Conservation (phyloP, 768 basidiomycete species). For the Mycena epipterygia region DNA sequence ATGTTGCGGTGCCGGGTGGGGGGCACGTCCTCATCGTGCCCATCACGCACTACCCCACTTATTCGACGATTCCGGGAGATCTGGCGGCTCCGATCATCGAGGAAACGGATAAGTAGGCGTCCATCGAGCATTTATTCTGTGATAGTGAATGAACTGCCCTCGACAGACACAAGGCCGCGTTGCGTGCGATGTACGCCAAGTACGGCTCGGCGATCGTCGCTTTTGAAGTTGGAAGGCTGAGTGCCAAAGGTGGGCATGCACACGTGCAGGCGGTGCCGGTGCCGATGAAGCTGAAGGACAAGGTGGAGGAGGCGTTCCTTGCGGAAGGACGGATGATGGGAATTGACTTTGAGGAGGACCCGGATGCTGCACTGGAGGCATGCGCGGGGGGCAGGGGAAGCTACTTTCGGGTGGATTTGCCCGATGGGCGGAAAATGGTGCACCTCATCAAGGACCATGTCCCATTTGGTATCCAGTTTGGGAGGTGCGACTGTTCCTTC, state of each 20-base stretch:
- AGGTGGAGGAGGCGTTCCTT: slow-evolving; percentile 79
- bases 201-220: slow-evolving; percentile 77
- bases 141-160: background rate
- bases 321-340: slow-evolving; percentile 76
- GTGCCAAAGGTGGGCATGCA: slow-evolving; percentile 92
- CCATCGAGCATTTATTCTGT: background rate
- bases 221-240: slow-evolving; percentile 90
- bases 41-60: slow-evolving; percentile 94
- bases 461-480: slow-evolving; percentile 93
- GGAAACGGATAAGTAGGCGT: slow-evolving; percentile 81
- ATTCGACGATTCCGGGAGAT: slow-evolving; percentile 84
- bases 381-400: slow-evolving; percentile 70
- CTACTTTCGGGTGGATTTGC: slow-evolving; percentile 94
- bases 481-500: slow-evolving; percentile 70
- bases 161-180: slow-evolving; percentile 81
- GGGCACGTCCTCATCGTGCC: slow-evolving; percentile 96
- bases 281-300: slow-evolving; percentile 70
- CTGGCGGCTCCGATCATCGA: slow-evolving; percentile 79
- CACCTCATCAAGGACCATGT: slow-evolving; percentile 85
- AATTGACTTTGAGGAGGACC: slow-evolving; percentile 81
- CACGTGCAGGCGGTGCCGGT: slow-evolving; percentile 92
- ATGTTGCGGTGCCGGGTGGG: slow-evolving; percentile 85
- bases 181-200: slow-evolving; percentile 79
- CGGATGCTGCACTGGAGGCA: slow-evolving; percentile 70
- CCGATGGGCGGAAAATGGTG: slow-evolving; percentile 87